Base-by-base conservation (phyloP, 179 eudicot species). In the Silene noctiflora region DNA sequence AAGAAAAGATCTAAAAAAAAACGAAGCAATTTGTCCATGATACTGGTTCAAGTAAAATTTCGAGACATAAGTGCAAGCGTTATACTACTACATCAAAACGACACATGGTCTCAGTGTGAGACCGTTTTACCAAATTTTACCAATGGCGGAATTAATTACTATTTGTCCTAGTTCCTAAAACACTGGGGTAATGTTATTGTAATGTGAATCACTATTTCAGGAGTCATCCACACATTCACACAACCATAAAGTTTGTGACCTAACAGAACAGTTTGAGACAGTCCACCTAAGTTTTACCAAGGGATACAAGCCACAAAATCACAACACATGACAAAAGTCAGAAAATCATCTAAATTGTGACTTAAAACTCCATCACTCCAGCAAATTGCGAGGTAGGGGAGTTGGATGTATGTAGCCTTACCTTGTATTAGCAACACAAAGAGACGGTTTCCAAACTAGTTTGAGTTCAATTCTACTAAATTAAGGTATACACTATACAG, bases 111-210 rank as follows among this genome's bases (percentile, higher is more conserved):
- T 33, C 71, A 67, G 8, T 5, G 3, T 67, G 20, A 67, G 25
- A n/a, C 71, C 3, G 51, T 67, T 46, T 67, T 67, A 67, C 13
- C 58, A 44, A 39, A 25, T 67, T 46, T 67, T 67, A 67, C 22
- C 72, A 21, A 39, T 20, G 53, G n/a, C n/a, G 17, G 14, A 8
- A 53, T 53, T 3, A 17, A 53, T 53, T 12, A 4, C 19, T 53
- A 53, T 53, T 16, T 53, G n/a, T 4, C 19, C 19, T 6, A 53
- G 1, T 17, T 20, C 19, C 11, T 51, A 51, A 17, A n/a, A 20
- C 4, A 55, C 51, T 44, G 51, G 13, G 13, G 51, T 11, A 44
- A 44, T 1, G 51, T 11, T 29, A 29, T 29, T 9, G 46, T 42
- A 35, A 48, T 48, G 13, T 48, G 9, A 67, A 35, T 3, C 24